phyloP scores from a whole-genome alignment of 768 basidiomycete genomes.

The Lentinula sp. region DNA sequence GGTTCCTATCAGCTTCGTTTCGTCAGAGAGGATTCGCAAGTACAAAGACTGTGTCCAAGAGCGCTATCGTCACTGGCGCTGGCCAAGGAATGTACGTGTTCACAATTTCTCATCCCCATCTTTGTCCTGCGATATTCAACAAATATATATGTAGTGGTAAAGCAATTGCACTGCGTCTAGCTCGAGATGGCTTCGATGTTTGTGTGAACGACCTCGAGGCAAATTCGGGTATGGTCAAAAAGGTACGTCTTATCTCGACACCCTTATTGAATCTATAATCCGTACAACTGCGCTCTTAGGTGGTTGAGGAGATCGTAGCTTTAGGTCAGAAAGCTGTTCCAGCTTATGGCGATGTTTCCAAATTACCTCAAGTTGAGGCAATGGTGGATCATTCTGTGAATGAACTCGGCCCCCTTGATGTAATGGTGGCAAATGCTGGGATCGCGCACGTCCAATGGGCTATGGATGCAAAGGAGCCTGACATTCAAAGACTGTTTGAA shows the following conservation, averaged over 20 bases:
- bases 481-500: slow-evolving; percentile 15
- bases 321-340: slow-evolving; percentile 9
- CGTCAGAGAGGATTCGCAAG: neutral
- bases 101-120: too few species aligned
- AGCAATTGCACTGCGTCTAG: slow-evolving; percentile 32
- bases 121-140: too few species aligned
- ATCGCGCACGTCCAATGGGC: slow-evolving; percentile 3
- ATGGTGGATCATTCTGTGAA: slow-evolving; percentile 17
- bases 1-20: neutral
- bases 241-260: neutral
- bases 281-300: neutral
- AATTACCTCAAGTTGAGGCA: slow-evolving; percentile 24
- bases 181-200: slow-evolving; percentile 29
- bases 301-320: slow-evolving; percentile 17
- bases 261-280: neutral
- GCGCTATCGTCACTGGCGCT: slow-evolving; percentile 3
- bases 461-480: slow-evolving; percentile 9
- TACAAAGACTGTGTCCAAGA: neutral
- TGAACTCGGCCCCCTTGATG: slow-evolving; percentile 30
- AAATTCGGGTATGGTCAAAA: slow-evolving; percentile 14
- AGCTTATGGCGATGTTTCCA: slow-evolving; percentile 21
- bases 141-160: slow-evolving; percentile 15
- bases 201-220: slow-evolving; percentile 25
- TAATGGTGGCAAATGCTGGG: slow-evolving; percentile 21
- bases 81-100: slow-evolving; percentile 3